These are phyloP conservation scores for Sclerotinia nivalis DNA, from an alignment of 2,329 filamentous ascomycete species.

Conservation along the genomic window DNA sequence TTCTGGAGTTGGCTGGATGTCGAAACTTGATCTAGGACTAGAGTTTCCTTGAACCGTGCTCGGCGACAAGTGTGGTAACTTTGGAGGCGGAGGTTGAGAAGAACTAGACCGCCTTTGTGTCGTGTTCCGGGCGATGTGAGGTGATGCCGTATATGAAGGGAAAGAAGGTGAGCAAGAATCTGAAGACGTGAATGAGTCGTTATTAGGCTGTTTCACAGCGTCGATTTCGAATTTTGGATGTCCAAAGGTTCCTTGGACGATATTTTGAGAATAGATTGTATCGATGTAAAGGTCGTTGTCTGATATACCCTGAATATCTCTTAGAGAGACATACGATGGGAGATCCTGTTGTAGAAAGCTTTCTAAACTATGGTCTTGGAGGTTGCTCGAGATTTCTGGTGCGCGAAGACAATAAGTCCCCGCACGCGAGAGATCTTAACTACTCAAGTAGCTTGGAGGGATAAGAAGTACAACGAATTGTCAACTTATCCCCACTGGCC, in stretches of 20 bases:
- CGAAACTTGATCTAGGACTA: not conserved
- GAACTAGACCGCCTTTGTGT: not conserved
- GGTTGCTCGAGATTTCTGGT: not conserved
- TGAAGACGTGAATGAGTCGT: not conserved
- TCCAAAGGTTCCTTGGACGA: not conserved
- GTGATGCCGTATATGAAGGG: not conserved
- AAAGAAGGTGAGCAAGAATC: not conserved
- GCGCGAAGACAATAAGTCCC: not conserved
- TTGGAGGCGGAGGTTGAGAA: not conserved
- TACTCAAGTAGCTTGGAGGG: not conserved
- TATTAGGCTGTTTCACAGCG: not conserved
- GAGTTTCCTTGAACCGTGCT: not conserved
- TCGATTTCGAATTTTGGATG: not conserved
- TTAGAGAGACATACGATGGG: not conserved
- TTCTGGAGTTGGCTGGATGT: not conserved
- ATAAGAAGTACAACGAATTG: not conserved
- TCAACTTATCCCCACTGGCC: constrained; percentile 1
- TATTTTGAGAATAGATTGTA: constrained; percentile 1
- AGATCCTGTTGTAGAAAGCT: not conserved
- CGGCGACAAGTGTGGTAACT: not conserved
- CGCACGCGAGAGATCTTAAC: not conserved
- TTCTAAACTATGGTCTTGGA: not conserved
- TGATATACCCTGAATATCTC: not conserved
- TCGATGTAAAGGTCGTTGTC: not conserved
- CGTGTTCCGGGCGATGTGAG: not conserved